phyloP scores from a whole-genome alignment of 2,329 filamentous ascomycete species.

The Fusarium udum region DNA sequence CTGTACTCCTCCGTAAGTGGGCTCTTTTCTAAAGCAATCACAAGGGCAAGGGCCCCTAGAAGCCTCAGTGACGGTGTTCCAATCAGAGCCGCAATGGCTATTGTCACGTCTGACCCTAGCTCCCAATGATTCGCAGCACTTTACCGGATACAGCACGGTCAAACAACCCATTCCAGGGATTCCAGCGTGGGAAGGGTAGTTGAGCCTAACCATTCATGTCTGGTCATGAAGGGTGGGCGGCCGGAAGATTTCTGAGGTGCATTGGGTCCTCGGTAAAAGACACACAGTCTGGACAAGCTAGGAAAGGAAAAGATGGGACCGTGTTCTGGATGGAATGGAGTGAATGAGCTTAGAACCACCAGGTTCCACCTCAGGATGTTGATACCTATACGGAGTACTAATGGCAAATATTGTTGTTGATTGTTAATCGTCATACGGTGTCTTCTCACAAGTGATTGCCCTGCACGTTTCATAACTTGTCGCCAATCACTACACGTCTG shows the following conservation, averaged over 20 bases:
- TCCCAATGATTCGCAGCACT: slow-evolving; percentile 25
- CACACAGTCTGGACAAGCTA: neutral
- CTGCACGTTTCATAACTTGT: slow-evolving; percentile 14
- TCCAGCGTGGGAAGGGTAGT: neutral
- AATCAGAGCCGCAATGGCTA: slow-evolving; percentile 30
- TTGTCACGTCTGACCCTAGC: slow-evolving; percentile 14
- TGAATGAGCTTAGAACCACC: slow-evolving; percentile 24
- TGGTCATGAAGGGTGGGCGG: slow-evolving; percentile 13
- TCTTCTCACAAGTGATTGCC: neutral
- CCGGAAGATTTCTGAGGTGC: slow-evolving; percentile 27
- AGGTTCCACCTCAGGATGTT: neutral
- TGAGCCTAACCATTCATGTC: slow-evolving; percentile 17
- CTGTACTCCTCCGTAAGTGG: slow-evolving; percentile 37
- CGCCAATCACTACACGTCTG: neutral
- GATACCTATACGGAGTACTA: neutral
- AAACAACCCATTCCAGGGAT: slow-evolving; percentile 26
- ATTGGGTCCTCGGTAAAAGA: slow-evolving; percentile 15
- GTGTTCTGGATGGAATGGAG: slow-evolving; percentile 1
- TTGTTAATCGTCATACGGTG: neutral
- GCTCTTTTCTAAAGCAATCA: slow-evolving; percentile 1
- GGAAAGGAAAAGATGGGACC: slow-evolving; percentile 20
- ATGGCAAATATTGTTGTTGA: neutral
- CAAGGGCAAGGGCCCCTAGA: slow-evolving; percentile 30
- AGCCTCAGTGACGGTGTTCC: slow-evolving; percentile 20
- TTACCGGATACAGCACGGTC: slow-evolving; percentile 34